A percentile compares a stretch with the other conserved stretches of the same genome.
Evolutionary conservation across 1,139 yeast genomes (phyloP).

Genomic region (Petasospora fabianii): DNA sequence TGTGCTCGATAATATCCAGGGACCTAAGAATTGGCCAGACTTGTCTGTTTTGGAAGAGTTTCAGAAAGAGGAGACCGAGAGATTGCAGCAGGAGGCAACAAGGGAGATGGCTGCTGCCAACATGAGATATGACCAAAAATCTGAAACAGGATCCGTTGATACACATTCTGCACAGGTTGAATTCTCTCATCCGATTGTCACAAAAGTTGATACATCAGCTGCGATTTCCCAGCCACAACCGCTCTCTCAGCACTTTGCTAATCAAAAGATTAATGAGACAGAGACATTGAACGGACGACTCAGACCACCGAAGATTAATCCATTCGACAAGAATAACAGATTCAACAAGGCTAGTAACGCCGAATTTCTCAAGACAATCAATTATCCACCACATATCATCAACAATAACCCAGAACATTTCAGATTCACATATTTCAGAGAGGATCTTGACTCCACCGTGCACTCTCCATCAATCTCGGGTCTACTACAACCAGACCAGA

Average conservation of each 20-base stretch:
- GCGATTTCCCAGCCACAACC: conserved; percentile 14
- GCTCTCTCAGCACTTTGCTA: conserved; percentile 24
- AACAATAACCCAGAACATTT: conserved; percentile 44
- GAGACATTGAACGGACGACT: conserved; percentile 57
- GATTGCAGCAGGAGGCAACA: conserved; percentile 40
- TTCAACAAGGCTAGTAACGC: conserved; percentile 20
- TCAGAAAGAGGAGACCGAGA: conserved; percentile 62
- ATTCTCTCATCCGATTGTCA: conserved; percentile 38
- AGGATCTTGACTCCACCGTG: conserved; percentile 80
- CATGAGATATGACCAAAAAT: conserved; percentile 31
- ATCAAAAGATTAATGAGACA: conserved; percentile 59
- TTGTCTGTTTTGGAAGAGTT: conserved; percentile 69
- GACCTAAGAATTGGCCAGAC: conserved; percentile 70
- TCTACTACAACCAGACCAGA: conserved; percentile 53
- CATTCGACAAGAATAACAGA: conserved; percentile 52
- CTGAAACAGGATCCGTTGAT: conserved; percentile 20
- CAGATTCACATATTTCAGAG: conserved; percentile 89
- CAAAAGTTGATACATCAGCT: conserved; percentile 37
- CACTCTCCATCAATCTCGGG: conserved; percentile 92
- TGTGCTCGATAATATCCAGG: conserved; percentile 39
- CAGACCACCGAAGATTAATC: conserved; percentile 72
- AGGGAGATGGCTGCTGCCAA: conserved; percentile 39
- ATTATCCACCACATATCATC: conserved; percentile 39
- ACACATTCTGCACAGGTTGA: conserved; percentile 31
- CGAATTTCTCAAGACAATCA: conserved; percentile 24